Conservation (phyloP, 2,329 filamentous ascomycete genomes). For the Pseudodiploospora longispora region DNA sequence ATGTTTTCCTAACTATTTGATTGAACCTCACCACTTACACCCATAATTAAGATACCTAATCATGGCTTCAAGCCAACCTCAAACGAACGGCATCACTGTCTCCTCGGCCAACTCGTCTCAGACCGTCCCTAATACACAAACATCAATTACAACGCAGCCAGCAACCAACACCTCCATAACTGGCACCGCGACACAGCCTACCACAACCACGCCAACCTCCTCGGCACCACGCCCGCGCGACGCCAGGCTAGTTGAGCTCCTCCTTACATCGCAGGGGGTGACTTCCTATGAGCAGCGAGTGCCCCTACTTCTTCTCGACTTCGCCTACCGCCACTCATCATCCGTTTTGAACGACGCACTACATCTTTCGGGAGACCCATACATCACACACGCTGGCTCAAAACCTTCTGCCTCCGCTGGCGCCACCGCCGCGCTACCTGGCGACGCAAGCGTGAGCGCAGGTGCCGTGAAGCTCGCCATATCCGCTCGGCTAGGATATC, state of each 20-base stretch:
- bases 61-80: conserved; percentile 34
- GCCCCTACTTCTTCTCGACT: conserved; percentile 74
- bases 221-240: conserved; percentile 60
- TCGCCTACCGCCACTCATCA: conserved; percentile 75
- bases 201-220: conserved; percentile 17
- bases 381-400: conserved; percentile 49
- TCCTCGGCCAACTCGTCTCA: conserved; percentile 31
- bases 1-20: too few species aligned
- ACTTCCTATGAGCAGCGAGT: conserved; percentile 75
- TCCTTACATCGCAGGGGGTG: conserved; percentile 71
- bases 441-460: conserved; percentile 51
- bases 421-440: conserved; percentile 38
- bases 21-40: neutral
- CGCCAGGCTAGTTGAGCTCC: conserved; percentile 68
- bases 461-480: conserved; percentile 68
- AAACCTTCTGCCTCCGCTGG: conserved; percentile 42
- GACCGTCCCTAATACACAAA: conserved; percentile 28
- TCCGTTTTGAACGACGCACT: conserved; percentile 63
- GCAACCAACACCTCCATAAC: conserved; percentile 6
- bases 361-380: conserved; percentile 61
- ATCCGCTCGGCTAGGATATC: conserved; percentile 56
- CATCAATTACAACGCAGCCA: conserved; percentile 20
- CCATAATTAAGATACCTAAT: neutral
- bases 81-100: conserved; percentile 45
- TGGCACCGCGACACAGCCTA: conserved; percentile 12